These are phyloP conservation scores for Saccharomycopsis fibuligera DNA, from an alignment of 805 yeast species.

Conservation along the genomic window DNA sequence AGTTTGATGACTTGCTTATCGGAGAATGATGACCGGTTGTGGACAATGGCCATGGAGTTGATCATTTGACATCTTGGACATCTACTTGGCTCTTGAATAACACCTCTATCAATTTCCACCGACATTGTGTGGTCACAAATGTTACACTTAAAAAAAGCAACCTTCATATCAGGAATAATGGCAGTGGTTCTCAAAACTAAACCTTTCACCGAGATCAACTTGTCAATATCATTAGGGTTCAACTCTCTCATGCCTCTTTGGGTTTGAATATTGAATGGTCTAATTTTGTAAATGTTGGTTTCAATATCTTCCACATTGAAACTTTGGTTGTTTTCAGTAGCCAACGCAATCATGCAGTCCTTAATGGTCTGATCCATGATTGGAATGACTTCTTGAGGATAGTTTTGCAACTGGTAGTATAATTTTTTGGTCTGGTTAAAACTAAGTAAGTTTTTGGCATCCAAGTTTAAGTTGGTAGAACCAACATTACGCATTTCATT, in stretches of 20 bases:
- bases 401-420: conserved; percentile 79
- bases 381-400: conserved; percentile 95
- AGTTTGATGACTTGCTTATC: conserved; percentile 91
- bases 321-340: conserved; percentile 50
- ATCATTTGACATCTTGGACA: conserved; percentile 90
- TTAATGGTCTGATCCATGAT: conserved; percentile 95
- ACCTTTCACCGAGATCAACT: conserved; percentile 86
- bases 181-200: conserved; percentile 83
- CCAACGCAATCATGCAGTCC: conserved; percentile 76
- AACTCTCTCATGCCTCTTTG: conserved; percentile 82
- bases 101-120: conserved; percentile 91
- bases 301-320: conserved; percentile 59
- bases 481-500: conserved; percentile 74
- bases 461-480: conserved; percentile 76
- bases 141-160: conserved; percentile 90
- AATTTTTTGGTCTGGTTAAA: conserved; percentile 71
- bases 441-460: conserved; percentile 71
- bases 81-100: conserved; percentile 84
- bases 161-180: conserved; percentile 95
- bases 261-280: conserved; percentile 79
- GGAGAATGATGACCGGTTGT: conserved; percentile 87
- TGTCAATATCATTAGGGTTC: conserved; percentile 92
- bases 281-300: conserved; percentile 72
- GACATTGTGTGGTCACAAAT: conserved; percentile 91
- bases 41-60: conserved; percentile 85